A percentile compares a stretch with the other conserved stretches of the same genome.
phyloP scores from a whole-genome alignment of 768 basidiomycete species.

The Astraeus odoratus region DNA sequence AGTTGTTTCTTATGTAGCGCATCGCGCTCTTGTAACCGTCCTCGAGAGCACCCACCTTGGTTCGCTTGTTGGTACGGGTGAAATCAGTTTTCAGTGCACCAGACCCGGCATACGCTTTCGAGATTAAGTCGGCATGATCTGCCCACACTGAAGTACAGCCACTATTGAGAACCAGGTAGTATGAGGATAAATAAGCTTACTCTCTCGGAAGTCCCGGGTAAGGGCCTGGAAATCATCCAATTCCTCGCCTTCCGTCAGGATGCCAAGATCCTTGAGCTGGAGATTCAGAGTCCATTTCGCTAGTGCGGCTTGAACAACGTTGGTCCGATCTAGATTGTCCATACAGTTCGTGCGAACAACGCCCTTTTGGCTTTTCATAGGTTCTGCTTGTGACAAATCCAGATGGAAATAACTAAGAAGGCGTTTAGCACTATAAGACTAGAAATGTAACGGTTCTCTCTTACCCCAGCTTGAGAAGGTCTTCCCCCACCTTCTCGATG shows the following conservation, averaged over 20 bases:
- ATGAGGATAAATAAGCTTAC: conserved; percentile 39
- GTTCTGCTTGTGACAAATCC: conserved; percentile 38
- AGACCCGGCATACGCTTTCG: conserved; percentile 88
- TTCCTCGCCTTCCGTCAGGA: conserved; percentile 62
- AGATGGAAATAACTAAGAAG: conserved; percentile 68
- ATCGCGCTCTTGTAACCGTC: conserved; percentile 80
- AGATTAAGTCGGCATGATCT: conserved; percentile 88
- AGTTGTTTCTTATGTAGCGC: conserved; percentile 94
- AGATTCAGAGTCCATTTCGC: conserved; percentile 78
- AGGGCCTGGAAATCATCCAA: conserved; percentile 80
- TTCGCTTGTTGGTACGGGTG: conserved; percentile 88
- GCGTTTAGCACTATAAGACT: conserved; percentile 5
- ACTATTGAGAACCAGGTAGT: conserved; percentile 8
- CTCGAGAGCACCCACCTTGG: conserved; percentile 68
- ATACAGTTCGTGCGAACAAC: conserved; percentile 93
- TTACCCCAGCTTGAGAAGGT: conserved; percentile 64
- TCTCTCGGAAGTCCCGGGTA: conserved; percentile 78
- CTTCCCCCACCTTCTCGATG: conserved; percentile 67
- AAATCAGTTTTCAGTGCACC: conserved; percentile 96
- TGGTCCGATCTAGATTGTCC: conserved; percentile 95
- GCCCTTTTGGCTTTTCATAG: conserved; percentile 61
- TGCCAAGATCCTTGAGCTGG: conserved; percentile 68
- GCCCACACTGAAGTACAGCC: conserved; percentile 73
- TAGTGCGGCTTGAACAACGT: conserved; percentile 89
- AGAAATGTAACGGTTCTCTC: neutral